A percentile compares a stretch with the other conserved stretches of the same genome.
Conservation (phyloP, 2,329 filamentous ascomycete genomes). For the Fusarium succisae region DNA sequence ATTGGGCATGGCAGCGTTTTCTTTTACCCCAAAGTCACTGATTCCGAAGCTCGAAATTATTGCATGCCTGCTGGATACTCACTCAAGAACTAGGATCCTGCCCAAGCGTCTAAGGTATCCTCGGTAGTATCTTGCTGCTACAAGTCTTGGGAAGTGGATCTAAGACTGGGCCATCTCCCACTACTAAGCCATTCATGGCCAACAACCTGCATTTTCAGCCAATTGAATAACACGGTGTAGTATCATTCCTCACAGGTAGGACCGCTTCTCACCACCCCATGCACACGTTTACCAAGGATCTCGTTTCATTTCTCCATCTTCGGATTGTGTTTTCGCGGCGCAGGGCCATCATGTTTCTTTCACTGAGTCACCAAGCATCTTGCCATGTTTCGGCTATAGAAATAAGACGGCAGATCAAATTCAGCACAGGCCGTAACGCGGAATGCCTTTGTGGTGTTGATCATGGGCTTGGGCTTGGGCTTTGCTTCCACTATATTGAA, state of each 20-base stretch:
- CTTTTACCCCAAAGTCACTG: conserved; percentile 58
- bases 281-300: rapidly evolving
- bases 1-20: conserved; percentile 79
- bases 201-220: not conserved
- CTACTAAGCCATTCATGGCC: not conserved
- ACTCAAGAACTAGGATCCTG: conserved; percentile 92
- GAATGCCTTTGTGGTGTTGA: not conserved
- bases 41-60: conserved; percentile 68
- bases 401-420: too few species aligned
- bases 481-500: not conserved
- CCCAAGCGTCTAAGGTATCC: conserved; percentile 79
- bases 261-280: not conserved
- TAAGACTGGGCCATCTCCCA: not conserved
- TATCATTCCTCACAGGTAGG: not conserved
- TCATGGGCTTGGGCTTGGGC: too few species aligned
- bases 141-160: conserved; percentile 8
- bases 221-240: not conserved
- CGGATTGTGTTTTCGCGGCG: rapidly evolving
- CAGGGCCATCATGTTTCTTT: not conserved
- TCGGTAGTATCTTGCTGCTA: conserved; percentile 37
- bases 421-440: not conserved
- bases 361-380: not conserved
- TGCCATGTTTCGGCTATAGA: not conserved
- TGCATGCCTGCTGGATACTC: conserved; percentile 89
- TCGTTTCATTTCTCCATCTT: not conserved